Evolutionary conservation across 139 green algal species (phyloP).

Genomic region (Chlorella sp.): DNA sequence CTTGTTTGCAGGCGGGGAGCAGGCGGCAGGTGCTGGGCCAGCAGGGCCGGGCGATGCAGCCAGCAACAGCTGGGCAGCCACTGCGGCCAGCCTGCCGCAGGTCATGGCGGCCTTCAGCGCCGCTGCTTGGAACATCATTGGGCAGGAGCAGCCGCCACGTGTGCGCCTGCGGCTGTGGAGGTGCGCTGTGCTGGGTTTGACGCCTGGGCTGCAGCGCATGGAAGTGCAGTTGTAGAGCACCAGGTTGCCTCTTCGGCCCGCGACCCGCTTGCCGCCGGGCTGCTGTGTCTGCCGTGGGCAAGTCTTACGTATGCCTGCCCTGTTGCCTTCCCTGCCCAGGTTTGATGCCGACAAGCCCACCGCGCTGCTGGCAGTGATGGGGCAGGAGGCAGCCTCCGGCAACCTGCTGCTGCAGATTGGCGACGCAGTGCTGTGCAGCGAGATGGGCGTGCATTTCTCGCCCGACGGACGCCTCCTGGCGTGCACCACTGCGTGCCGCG

Average conservation of each 20-base stretch:
- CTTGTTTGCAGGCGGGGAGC: conserved; percentile 9
- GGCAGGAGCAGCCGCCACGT: conserved; percentile 74
- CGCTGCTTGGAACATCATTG: conserved; percentile 60
- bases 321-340: too few species aligned
- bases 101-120: conserved; percentile 54
- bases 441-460: conserved; percentile 94
- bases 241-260: too few species aligned
- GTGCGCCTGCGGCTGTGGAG: conserved; percentile 84
- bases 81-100: conserved; percentile 36
- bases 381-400: conserved; percentile 4
- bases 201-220: too few species aligned
- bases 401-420: conserved; percentile 61
- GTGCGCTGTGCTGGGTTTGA: too few species aligned
- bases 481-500: conserved; percentile 73
- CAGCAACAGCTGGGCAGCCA: not conserved
- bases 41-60: not conserved
- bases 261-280: too few species aligned
- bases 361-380: conserved; percentile 33
- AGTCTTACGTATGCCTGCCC: too few species aligned
- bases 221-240: too few species aligned
- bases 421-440: conserved; percentile 86
- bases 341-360: conserved; percentile 54
- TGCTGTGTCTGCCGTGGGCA: too few species aligned
- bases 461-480: conserved; percentile 83
- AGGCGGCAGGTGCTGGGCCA: not conserved